These are phyloP conservation scores for Penicillium palitans DNA, from an alignment of 2,329 filamentous ascomycete species.

Conservation along the genomic window DNA sequence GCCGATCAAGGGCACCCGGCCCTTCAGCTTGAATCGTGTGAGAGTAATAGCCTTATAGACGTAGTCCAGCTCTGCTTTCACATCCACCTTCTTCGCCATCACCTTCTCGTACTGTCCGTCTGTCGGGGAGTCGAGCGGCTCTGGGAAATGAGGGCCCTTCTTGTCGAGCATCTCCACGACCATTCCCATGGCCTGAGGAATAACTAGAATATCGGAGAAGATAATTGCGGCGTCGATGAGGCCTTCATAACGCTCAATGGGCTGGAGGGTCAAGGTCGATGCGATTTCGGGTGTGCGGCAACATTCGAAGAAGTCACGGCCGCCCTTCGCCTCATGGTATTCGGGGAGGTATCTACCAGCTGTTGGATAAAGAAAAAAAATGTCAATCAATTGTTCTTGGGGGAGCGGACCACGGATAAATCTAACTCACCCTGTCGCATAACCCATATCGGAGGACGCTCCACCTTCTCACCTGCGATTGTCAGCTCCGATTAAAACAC, in stretches of 20 bases:
- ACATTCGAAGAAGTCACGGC: slow-evolving; percentile 94
- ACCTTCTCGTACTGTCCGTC: slow-evolving; percentile 81
- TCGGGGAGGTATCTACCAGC: slow-evolving; percentile 96
- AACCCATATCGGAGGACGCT: slow-evolving; percentile 95
- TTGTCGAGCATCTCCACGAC: slow-evolving; percentile 97
- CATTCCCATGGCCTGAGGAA: slow-evolving; percentile 98
- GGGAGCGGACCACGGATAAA: not conserved
- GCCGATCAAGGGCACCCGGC: slow-evolving; percentile 87
- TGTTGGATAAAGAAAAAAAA: slow-evolving; percentile 40
- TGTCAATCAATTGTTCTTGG: slow-evolving; percentile 7
- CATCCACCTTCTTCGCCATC: slow-evolving; percentile 76
- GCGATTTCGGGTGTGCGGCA: slow-evolving; percentile 91
- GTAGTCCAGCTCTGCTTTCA: slow-evolving; percentile 81
- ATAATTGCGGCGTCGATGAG: slow-evolving; percentile 97
- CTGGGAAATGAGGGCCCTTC: slow-evolving; percentile 91
- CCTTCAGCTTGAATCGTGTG: slow-evolving; percentile 82
- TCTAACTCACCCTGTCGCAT: slow-evolving; percentile 84
- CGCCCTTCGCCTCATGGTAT: slow-evolving; percentile 92
- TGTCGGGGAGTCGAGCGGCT: slow-evolving; percentile 74
- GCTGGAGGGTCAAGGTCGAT: slow-evolving; percentile 89
- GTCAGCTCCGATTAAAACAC: slow-evolving; percentile 19
- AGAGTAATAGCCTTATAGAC: slow-evolving; percentile 94
- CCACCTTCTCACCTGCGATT: slow-evolving; percentile 75
- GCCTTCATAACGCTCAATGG: slow-evolving; percentile 84
- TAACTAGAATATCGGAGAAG: slow-evolving; percentile 97